Conservation (phyloP, 2,329 filamentous ascomycete species). For the Gnomoniopsis smithogilvyi region DNA sequence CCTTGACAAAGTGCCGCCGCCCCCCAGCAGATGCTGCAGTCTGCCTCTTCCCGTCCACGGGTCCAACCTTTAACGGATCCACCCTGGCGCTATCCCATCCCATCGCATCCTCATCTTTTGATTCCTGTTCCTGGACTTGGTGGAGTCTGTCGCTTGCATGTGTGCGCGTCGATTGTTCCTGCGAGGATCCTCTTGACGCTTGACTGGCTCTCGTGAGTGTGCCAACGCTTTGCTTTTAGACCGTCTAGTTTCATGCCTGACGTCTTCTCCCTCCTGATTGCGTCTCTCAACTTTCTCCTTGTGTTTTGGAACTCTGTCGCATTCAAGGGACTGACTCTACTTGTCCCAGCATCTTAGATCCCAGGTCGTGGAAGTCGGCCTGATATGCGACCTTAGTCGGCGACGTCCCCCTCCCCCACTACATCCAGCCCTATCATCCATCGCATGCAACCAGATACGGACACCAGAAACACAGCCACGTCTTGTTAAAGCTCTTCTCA, state of each 20-base stretch:
- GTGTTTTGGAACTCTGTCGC: slow-evolving; percentile 11
- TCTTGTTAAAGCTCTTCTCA: background rate
- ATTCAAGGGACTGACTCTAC: slow-evolving; percentile 4
- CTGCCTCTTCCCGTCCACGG: slow-evolving; percentile 3
- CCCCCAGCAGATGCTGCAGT: background rate
- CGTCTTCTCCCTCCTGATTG: slow-evolving; percentile 5
- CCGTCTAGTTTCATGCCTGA: slow-evolving; percentile 15
- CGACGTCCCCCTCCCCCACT: slow-evolving; percentile 1
- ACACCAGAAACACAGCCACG: slow-evolving; percentile 6
- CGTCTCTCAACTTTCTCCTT: slow-evolving; percentile 6
- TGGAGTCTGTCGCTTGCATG: background rate
- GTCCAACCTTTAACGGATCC: slow-evolving; percentile 2
- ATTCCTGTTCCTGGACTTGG: background rate
- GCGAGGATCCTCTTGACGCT: slow-evolving; percentile 6
- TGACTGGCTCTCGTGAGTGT: slow-evolving; percentile 13
- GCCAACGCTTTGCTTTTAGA: slow-evolving; percentile 17
- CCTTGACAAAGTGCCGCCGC: background rate
- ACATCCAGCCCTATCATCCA: slow-evolving; percentile 11
- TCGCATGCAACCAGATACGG: slow-evolving; percentile 8
- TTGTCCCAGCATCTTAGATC: slow-evolving; percentile 7
- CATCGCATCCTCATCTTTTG: background rate
- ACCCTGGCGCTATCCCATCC: background rate
- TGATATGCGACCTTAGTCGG: slow-evolving; percentile 18
- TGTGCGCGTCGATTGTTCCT: slow-evolving; percentile 4
- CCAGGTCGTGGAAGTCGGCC: slow-evolving; percentile 14